Percentiles rank a stretch among this genome's conserved stretches.
phyloP scores from a whole-genome alignment of 495 filamentous ascomycete species.

The Lasiosphaeria miniovina region DNA sequence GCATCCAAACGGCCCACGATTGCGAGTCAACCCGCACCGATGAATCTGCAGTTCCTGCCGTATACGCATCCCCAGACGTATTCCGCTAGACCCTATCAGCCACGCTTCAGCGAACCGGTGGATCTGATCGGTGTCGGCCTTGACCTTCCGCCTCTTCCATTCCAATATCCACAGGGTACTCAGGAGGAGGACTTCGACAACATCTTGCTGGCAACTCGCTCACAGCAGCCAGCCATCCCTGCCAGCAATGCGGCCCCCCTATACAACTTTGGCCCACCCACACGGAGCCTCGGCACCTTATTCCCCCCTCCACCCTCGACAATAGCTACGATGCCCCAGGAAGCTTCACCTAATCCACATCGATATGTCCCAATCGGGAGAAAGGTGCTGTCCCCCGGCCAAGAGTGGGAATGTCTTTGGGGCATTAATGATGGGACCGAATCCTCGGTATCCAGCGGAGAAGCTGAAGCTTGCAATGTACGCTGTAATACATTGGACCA shows the following conservation, averaged over 20 bases:
- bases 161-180: neutral
- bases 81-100: neutral
- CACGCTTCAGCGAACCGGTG: neutral
- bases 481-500: neutral
- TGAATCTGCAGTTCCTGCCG: neutral
- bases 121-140: slow-evolving; percentile 13
- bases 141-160: neutral
- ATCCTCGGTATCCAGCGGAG: neutral
- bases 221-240: neutral
- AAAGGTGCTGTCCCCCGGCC: neutral
- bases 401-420: slow-evolving; percentile 14
- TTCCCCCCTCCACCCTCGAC: neutral
- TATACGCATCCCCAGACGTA: neutral
- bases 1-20: neutral
- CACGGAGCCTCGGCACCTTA: neutral
- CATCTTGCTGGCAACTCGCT: neutral
- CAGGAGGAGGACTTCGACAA: slow-evolving; percentile 12
- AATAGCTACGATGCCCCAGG: neutral
- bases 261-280: neutral
- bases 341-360: neutral
- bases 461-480: slow-evolving; percentile 5
- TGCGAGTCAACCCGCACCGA: neutral
- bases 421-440: neutral
- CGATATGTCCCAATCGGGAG: slow-evolving; percentile 11
- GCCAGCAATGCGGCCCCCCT: neutral